A percentile compares a stretch with the other conserved stretches of the same genome.
Evolutionary conservation across 257 asterid genomes (phyloP).

Genomic region (Jacaranda mimosifolia): DNA sequence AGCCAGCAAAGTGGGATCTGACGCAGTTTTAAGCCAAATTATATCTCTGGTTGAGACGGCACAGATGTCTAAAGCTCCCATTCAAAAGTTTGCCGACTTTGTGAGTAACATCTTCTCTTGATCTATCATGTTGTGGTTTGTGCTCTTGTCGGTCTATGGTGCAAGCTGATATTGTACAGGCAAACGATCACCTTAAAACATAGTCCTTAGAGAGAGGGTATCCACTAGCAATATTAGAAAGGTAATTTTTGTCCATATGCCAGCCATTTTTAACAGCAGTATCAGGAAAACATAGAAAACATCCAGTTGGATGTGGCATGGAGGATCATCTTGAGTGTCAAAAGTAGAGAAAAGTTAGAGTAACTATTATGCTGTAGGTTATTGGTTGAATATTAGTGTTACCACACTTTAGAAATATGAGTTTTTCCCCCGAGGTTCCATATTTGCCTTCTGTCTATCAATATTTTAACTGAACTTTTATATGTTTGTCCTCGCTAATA

Average conservation of each 20-base stretch:
- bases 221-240: too few relatives aligned
- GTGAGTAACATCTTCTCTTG: conserved; percentile 39
- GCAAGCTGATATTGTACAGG: background rate
- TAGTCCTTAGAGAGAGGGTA: too few relatives aligned
- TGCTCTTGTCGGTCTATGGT: background rate
- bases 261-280: too few relatives aligned
- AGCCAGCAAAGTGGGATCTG: conserved; percentile 74
- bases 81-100: conserved; percentile 64
- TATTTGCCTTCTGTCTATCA: background rate
- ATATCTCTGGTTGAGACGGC: conserved; percentile 69
- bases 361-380: background rate
- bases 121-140: conserved; percentile 1
- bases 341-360: background rate
- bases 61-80: conserved; percentile 73
- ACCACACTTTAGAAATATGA: background rate
- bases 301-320: background rate
- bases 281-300: too few relatives aligned
- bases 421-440: background rate
- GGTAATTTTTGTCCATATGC: too few relatives aligned
- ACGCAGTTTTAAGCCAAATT: conserved; percentile 76
- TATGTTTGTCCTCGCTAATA: background rate
- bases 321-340: background rate
- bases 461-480: background rate
- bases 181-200: too few relatives aligned
- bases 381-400: background rate